phyloP scores from a whole-genome alignment of 2,329 filamentous ascomycete species.

The Xenoacremonium recifei region DNA sequence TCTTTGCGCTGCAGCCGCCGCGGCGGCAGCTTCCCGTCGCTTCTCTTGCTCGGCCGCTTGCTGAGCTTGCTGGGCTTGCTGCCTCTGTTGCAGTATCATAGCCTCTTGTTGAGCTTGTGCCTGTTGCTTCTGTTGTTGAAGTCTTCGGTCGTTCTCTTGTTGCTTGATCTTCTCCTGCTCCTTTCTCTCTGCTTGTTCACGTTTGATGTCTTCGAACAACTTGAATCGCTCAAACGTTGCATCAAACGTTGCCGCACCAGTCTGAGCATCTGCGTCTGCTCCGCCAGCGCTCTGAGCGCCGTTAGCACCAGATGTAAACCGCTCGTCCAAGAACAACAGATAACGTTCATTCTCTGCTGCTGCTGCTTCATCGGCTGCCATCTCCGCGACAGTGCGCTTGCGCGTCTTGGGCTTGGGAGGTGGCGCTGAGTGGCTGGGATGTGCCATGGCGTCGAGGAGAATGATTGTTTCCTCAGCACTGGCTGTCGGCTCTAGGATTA shows the following conservation, averaged over 20 bases:
- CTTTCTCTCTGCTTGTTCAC: constrained; percentile 72
- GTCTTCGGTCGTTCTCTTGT: constrained; percentile 55
- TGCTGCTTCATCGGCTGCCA: constrained; percentile 90
- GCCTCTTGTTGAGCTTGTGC: constrained; percentile 43
- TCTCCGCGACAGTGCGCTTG: constrained; percentile 90
- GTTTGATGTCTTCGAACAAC: constrained; percentile 79
- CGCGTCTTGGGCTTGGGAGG: constrained; percentile 84
- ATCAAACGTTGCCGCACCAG: constrained; percentile 73
- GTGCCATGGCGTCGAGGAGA: constrained; percentile 68
- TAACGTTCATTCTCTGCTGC: constrained; percentile 87
- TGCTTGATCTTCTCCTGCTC: constrained; percentile 73
- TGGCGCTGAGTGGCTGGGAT: constrained; percentile 73
- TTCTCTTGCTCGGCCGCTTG: constrained; percentile 37
- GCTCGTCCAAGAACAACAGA: constrained; percentile 90
- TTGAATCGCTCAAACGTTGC: constrained; percentile 90
- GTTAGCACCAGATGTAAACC: constrained; percentile 61
- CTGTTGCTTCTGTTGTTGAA: constrained; percentile 45
- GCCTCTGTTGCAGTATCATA: constrained; percentile 44
- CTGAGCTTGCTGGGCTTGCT: constrained; percentile 37
- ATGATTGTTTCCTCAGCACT: constrained; percentile 66
- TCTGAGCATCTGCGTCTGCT: constrained; percentile 70
- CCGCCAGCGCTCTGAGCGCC: constrained; percentile 56
- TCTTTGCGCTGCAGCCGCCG: constrained; percentile 29
- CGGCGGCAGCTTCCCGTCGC: constrained; percentile 34
- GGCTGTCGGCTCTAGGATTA: constrained; percentile 76